Evolutionary conservation across 768 basidiomycete genomes (phyloP), one percentile per base, ranked within the genome.

Genomic region (Chlorophyllum brunneum): DNA sequence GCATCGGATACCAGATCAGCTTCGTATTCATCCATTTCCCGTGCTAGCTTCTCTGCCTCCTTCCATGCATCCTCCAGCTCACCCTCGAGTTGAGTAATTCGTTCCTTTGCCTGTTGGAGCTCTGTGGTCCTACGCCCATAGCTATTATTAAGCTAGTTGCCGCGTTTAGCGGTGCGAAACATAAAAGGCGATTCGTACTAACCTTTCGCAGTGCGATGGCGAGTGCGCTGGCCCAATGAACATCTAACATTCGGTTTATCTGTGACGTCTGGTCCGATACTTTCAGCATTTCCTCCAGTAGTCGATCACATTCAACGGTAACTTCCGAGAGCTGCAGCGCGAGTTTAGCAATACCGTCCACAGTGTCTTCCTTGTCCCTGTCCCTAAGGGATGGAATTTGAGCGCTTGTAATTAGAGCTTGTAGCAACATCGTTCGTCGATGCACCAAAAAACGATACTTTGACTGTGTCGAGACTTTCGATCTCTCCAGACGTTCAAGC

Each of bases 1-100:
- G 67, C 66, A 47, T 67, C 67, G 42, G 62, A 66, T 30, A 16
- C 30, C 22, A 63, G 61, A 10, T 60, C 69, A 22, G 63, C 65
- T 48, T 84, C 81, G 45, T 81, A 64, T 37, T 80, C 80, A 62
- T 92, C 88, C 60, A 90, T 76, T 62, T 90, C 86, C 46, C 71
- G 65, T 1, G 88, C 90, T 58, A 90, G 71, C 36, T 78, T 79
- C 59, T 88, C 84, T 2, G 88, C 90, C 54, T 85, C 82, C 41
- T 75, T 76, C 90, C 90, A 92, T 0, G 88, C 90, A 48, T 92
- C 90, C 42, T 85, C 81, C 20, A 91, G 71, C 57, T 89, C 86
- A 11, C 77, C 85, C 58, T 86, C 75, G 18, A 92, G 76, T 47
- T 78, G 73, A 22, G 67, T 67, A 20, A 86, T 76, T 31, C 73